These are phyloP conservation scores for Phtheirospermum japonicum DNA, from an alignment of 257 asterid genomes.

Conservation along the genomic window DNA sequence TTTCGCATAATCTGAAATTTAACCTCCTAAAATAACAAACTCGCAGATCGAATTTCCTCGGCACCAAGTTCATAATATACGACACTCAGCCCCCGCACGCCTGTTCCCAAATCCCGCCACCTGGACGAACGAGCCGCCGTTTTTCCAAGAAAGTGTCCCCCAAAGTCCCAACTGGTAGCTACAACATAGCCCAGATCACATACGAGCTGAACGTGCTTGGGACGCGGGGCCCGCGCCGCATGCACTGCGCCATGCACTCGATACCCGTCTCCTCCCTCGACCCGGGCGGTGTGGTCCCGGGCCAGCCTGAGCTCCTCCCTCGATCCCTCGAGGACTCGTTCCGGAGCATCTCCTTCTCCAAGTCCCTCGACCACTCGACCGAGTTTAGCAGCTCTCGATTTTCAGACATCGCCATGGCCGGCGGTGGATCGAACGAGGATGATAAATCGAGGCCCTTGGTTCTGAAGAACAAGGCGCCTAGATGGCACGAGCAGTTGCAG, in stretches of 20 bases:
- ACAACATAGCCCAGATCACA: conserved; percentile 73
- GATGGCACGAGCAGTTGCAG: conserved; percentile 92
- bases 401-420: conserved; percentile 46
- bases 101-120: conserved; percentile 52
- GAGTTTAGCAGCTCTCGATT: conserved; percentile 87
- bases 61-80: conserved; percentile 86
- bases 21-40: background rate
- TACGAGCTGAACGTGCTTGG: conserved; percentile 93
- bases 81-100: conserved; percentile 79
- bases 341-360: conserved; percentile 83
- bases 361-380: conserved; percentile 37
- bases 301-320: conserved; percentile 77
- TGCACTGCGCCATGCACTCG: conserved; percentile 88
- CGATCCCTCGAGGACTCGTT: conserved; percentile 85
- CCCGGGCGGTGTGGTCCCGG: conserved; percentile 81
- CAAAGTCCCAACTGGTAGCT: conserved; percentile 82
- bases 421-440: conserved; percentile 34
- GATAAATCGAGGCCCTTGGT: conserved; percentile 56
- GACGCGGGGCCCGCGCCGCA: conserved; percentile 87
- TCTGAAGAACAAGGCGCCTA: conserved; percentile 86
- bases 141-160: conserved; percentile 89
- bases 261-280: conserved; percentile 79
- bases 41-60: conserved; percentile 86
- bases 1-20: background rate
- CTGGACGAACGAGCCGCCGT: conserved; percentile 76